Conservation (phyloP, 768 basidiomycete genomes). For the Boletus subcaerulescens region DNA sequence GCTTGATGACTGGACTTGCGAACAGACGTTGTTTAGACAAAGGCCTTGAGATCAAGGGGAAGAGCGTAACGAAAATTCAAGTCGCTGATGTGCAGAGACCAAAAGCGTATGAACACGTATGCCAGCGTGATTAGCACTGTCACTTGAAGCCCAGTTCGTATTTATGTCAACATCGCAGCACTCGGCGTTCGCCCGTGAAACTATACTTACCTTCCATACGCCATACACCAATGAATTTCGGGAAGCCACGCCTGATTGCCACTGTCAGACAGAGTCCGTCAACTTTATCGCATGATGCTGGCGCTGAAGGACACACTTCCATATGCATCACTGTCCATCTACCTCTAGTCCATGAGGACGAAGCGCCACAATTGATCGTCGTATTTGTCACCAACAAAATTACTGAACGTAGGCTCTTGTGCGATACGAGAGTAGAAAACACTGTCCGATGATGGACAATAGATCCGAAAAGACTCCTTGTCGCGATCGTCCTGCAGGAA, state of each 20-base stretch:
- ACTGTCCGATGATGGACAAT: not conserved
- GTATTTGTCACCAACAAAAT: not conserved
- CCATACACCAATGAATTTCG: no score
- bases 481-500: not conserved
- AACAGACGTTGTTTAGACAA: not conserved
- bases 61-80: not conserved
- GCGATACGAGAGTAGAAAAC: not conserved
- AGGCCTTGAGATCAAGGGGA: not conserved
- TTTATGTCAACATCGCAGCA: no score
- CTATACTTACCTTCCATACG: no score
- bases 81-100: no score
- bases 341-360: not conserved
- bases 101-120: no score
- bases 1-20: not conserved
- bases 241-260: no score
- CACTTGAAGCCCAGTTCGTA: no score
- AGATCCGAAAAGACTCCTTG: not conserved
- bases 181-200: no score
- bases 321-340: not conserved
- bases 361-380: conserved; percentile 2
- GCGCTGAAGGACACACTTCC: not conserved
- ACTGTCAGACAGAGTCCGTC: not conserved
- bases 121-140: no score
- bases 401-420: not conserved
- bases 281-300: not conserved